Evolutionary conservation across 176 grass and related monocot species (phyloP).

Genomic region (Paspalum notatum): DNA sequence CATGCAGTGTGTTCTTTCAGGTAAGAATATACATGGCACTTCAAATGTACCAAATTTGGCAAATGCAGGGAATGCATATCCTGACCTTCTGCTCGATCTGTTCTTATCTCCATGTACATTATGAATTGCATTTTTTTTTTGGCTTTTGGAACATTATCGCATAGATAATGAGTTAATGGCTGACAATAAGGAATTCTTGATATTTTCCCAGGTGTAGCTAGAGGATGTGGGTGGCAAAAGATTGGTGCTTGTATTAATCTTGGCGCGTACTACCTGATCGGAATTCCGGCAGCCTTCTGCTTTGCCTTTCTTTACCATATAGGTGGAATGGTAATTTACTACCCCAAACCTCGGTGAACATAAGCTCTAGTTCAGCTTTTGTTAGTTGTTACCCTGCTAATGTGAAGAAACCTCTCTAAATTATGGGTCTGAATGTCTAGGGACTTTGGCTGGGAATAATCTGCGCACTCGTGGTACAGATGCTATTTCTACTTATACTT

Average conservation of each 20-base stretch:
- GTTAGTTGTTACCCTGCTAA: background rate
- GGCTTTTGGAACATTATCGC: background rate
- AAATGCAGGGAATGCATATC: background rate
- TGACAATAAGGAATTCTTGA: background rate
- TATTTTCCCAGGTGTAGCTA: conserved; percentile 48
- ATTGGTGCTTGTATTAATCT: conserved; percentile 57
- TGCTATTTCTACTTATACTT: conserved; percentile 37
- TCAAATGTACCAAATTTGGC: background rate
- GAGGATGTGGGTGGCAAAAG: conserved; percentile 60
- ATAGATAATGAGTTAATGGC: background rate
- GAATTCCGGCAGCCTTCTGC: conserved; percentile 35
- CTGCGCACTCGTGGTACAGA: conserved; percentile 44
- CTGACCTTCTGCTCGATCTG: background rate
- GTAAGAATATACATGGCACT: conserved; percentile 30
- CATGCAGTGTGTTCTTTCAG: conserved; percentile 84
- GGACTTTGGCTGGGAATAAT: conserved; percentile 45
- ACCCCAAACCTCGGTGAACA: no score
- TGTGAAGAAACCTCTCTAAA: background rate
- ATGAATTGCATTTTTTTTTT: background rate
- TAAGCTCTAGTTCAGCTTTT: background rate
- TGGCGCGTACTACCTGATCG: conserved; percentile 50
- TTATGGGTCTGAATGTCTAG: conserved; percentile 11
- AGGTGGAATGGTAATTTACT: conserved; percentile 50
- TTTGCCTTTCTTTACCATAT: conserved; percentile 48
- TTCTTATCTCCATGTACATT: background rate